Conservation (phyloP, 345 rosid species). For the Erysimum cheiranthoides region DNA sequence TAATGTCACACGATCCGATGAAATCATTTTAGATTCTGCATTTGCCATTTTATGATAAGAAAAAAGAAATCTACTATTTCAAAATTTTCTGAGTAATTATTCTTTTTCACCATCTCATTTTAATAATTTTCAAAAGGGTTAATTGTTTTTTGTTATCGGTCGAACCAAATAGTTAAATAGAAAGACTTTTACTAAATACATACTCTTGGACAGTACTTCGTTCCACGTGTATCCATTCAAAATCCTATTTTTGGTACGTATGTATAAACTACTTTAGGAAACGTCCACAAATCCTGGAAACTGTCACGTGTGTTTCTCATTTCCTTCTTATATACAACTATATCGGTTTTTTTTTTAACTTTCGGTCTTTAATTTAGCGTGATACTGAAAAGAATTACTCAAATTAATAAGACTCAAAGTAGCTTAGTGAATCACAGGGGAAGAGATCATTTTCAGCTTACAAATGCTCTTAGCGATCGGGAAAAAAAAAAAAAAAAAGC, state of each 20-base stretch:
- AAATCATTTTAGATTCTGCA: neutral
- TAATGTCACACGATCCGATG: neutral
- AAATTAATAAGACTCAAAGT: slow-evolving; percentile 2
- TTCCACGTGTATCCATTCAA: neutral
- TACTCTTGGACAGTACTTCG: neutral
- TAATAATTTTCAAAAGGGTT: neutral
- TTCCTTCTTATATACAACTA: slow-evolving; percentile 17
- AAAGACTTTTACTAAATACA: neutral
- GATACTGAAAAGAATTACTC: neutral
- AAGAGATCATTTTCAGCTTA: neutral
- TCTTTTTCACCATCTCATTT: neutral
- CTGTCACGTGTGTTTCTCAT: slow-evolving; percentile 27
- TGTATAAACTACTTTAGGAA: neutral
- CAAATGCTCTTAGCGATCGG: neutral
- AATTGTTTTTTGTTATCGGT: neutral
- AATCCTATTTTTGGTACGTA: slow-evolving; percentile 1
- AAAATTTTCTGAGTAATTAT: neutral
- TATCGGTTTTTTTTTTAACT: neutral
- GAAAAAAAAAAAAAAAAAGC: too few relatives aligned
- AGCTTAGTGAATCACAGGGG: slow-evolving; percentile 1
- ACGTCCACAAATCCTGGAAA: slow-evolving; percentile 38
- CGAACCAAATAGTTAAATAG: too few relatives aligned
- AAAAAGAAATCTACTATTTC: neutral
- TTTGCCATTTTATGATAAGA: neutral
- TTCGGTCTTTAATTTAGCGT: slow-evolving; percentile 9